Evolutionary conservation across 257 asterid genomes (phyloP).

Genomic region (Perilla frutescens): DNA sequence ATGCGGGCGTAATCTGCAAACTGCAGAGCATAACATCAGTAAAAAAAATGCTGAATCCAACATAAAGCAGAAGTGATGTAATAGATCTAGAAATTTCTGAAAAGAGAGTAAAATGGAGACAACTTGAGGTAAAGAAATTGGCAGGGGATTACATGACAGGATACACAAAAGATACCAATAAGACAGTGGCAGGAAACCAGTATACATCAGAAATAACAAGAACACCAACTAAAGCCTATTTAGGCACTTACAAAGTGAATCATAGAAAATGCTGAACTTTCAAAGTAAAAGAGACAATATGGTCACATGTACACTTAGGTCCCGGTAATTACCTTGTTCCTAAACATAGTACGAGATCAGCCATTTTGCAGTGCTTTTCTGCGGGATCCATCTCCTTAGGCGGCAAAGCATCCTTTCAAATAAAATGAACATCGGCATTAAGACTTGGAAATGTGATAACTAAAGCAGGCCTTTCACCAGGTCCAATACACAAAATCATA

Average conservation of each 20-base stretch:
- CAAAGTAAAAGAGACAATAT: constrained; percentile 12
- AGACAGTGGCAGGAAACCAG: neutral
- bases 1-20: constrained; percentile 98
- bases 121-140: constrained; percentile 10
- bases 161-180: neutral
- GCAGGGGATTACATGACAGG: neutral
- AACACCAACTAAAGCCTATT: neutral
- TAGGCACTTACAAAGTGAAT: neutral
- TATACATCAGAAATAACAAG: constrained; percentile 10
- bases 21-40: constrained; percentile 54
- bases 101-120: constrained; percentile 1
- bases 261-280: constrained; percentile 25
- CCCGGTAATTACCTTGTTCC: constrained; percentile 79
- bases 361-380: constrained; percentile 88
- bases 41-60: constrained; percentile 23
- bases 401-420: constrained; percentile 88
- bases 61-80: neutral
- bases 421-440: constrained; percentile 32
- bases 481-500: constrained; percentile 20
- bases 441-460: constrained; percentile 28
- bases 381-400: constrained; percentile 92
- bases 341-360: constrained; percentile 88
- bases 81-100: constrained; percentile 11
- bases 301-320: constrained; percentile 21
- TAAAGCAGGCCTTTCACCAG: constrained; percentile 11